Percentiles rank a stretch among this genome's conserved stretches.
Evolutionary conservation across 2,329 filamentous ascomycete genomes (phyloP).

Genomic region (Colletotrichum aenigma): DNA sequence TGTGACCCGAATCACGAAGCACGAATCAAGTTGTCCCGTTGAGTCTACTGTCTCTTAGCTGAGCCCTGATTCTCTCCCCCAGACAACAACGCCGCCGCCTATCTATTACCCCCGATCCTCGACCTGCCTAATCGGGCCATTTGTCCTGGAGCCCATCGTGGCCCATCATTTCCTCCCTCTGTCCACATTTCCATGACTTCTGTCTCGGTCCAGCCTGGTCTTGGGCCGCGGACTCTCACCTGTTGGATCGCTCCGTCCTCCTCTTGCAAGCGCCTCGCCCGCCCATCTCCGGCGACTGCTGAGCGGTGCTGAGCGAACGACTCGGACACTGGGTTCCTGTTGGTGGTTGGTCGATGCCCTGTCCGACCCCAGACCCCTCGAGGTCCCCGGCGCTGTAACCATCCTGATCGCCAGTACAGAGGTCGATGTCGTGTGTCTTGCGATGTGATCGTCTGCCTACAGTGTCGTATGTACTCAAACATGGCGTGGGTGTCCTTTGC

Average conservation of each 20-base stretch:
- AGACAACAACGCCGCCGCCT: conserved; percentile 3
- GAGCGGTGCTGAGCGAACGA: neutral
- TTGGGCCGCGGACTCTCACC: neutral
- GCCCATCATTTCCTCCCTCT: conserved; percentile 12
- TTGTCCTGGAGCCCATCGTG: conserved; percentile 12
- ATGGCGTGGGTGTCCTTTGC: neutral
- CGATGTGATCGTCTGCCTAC: neutral
- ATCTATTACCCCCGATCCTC: neutral
- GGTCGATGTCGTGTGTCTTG: neutral
- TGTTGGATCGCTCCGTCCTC: neutral
- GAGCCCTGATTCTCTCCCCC: neutral
- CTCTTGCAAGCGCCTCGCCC: neutral
- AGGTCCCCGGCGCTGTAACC: neutral
- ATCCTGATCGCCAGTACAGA: neutral
- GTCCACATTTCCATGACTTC: neutral
- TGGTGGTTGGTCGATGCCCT: neutral
- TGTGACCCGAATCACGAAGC: neutral
- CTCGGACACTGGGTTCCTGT: neutral
- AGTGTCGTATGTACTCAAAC: neutral
- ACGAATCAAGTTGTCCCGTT: neutral
- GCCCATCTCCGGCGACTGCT: neutral
- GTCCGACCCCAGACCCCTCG: neutral
- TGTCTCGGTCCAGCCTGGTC: conserved; percentile 9
- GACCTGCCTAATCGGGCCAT: conserved; percentile 21
- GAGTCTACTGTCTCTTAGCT: neutral